phyloP scores from a whole-genome alignment of 2,329 filamentous ascomycete species.

The Xylariaceae sp. region DNA sequence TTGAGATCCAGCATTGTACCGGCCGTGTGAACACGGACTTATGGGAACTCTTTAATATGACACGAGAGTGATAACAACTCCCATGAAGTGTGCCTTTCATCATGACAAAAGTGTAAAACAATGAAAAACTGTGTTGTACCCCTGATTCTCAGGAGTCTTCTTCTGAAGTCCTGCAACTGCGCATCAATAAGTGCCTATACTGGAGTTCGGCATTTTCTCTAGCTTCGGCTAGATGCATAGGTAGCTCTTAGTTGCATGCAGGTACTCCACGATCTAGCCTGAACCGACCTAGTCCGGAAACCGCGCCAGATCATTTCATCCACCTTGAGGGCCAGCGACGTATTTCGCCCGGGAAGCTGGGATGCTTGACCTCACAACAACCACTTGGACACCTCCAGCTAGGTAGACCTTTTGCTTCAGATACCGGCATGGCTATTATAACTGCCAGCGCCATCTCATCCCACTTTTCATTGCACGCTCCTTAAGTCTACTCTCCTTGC shows the following conservation, averaged over 20 bases:
- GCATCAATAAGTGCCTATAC: background rate
- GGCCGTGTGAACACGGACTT: too few relatives aligned
- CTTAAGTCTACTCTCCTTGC: conserved; percentile 9
- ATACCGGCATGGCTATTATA: conserved; percentile 6
- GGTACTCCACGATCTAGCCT: background rate
- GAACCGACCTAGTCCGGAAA: conserved; percentile 1
- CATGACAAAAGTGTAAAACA: too few relatives aligned
- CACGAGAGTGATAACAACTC: too few relatives aligned
- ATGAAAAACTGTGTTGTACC: too few relatives aligned
- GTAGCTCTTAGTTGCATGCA: background rate
- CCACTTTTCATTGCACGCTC: conserved; percentile 2
- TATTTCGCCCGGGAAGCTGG: background rate
- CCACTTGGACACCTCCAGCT: background rate
- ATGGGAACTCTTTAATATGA: too few relatives aligned
- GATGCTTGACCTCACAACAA: background rate
- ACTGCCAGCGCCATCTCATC: background rate
- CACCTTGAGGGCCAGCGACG: conserved; percentile 17
- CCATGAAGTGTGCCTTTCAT: too few relatives aligned
- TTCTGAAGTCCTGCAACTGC: too few relatives aligned
- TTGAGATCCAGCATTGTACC: too few relatives aligned
- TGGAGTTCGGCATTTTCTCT: too few relatives aligned
- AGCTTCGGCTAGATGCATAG: too few relatives aligned
- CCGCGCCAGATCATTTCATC: background rate
- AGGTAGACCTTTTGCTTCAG: background rate
- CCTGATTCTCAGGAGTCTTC: too few relatives aligned